Evolutionary conservation across 1,284 basidiomycete species (phyloP).

Genomic region (Ganoderma lingzhi): DNA sequence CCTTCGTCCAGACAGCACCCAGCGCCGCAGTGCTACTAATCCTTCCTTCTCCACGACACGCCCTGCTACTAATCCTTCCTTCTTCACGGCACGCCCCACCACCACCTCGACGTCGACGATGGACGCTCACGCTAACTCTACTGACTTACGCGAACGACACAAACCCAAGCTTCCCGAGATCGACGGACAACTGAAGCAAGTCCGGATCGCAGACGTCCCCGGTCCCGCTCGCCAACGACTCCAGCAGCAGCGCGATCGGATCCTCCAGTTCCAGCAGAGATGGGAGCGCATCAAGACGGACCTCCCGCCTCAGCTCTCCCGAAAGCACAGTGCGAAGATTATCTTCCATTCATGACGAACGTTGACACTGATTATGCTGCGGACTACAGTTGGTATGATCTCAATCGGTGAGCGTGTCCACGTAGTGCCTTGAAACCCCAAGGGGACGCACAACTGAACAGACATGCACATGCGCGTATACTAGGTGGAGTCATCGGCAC

Average conservation of each 20-base stretch:
- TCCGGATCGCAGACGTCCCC: slow-evolving; percentile 1
- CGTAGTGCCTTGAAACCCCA: no score
- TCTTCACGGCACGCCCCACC: not conserved
- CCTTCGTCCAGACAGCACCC: not conserved
- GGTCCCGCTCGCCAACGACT: slow-evolving; percentile 11
- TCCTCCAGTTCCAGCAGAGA: slow-evolving; percentile 36
- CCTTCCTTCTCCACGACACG: not conserved
- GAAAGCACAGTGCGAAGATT: slow-evolving; percentile 37
- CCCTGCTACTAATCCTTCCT: not conserved
- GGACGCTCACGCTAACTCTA: not conserved
- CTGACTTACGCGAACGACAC: slow-evolving; percentile 7
- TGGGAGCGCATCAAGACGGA: slow-evolving; percentile 42
- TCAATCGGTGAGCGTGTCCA: slow-evolving; percentile 35
- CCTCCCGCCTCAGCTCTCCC: slow-evolving; percentile 41
- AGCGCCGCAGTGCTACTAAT: not conserved
- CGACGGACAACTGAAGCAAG: not conserved
- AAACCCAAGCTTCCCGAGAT: not conserved
- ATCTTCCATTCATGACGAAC: not conserved
- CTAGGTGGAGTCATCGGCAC: slow-evolving; percentile 58
- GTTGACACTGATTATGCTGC: not conserved
- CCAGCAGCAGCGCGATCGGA: slow-evolving; percentile 34
- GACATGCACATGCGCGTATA: no score
- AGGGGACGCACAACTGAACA: no score
- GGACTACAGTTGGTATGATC: slow-evolving; percentile 42
- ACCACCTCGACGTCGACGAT: not conserved